These are phyloP conservation scores for Filobasidium floriforme DNA, from an alignment of 768 basidiomycete genomes.

Conservation along the genomic window DNA sequence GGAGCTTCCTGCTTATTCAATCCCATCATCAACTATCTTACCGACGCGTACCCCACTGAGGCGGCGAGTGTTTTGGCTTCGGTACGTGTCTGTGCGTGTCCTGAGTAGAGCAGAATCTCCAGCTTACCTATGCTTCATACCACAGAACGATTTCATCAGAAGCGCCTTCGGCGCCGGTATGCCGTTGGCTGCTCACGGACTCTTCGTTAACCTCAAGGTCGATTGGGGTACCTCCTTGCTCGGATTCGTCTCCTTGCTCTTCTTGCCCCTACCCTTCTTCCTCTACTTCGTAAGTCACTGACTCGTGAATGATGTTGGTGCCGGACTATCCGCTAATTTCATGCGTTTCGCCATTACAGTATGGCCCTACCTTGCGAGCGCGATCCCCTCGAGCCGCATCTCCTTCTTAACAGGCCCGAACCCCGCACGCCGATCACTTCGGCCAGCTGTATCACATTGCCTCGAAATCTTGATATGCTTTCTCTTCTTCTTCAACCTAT, in stretches of 20 bases:
- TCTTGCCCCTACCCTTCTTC: constrained; percentile 41
- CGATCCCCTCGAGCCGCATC: background rate
- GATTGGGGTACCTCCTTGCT: constrained; percentile 28
- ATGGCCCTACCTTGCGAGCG: background rate
- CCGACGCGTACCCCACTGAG: constrained; percentile 36
- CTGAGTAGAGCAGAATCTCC: background rate
- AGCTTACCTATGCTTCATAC: background rate
- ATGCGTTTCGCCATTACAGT: background rate
- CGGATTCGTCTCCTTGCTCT: constrained; percentile 30
- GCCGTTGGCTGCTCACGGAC: constrained; percentile 36
- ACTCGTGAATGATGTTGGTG: background rate
- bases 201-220: constrained; percentile 40
- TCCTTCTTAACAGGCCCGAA: background rate
- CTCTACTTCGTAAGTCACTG: constrained; percentile 9
- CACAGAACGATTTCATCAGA: constrained; percentile 42
- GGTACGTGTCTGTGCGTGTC: background rate
- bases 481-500: no score
- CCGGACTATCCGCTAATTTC: background rate
- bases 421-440: no score
- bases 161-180: constrained; percentile 36
- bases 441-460: no score
- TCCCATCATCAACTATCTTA: constrained; percentile 31
- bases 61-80: constrained; percentile 44
- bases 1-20: constrained; percentile 33
- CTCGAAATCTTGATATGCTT: no score